Percentiles rank a stretch among this genome's conserved stretches.
phyloP scores from a whole-genome alignment of 1,139 yeast genomes.

The Pneumocystis wakefieldiae region DNA sequence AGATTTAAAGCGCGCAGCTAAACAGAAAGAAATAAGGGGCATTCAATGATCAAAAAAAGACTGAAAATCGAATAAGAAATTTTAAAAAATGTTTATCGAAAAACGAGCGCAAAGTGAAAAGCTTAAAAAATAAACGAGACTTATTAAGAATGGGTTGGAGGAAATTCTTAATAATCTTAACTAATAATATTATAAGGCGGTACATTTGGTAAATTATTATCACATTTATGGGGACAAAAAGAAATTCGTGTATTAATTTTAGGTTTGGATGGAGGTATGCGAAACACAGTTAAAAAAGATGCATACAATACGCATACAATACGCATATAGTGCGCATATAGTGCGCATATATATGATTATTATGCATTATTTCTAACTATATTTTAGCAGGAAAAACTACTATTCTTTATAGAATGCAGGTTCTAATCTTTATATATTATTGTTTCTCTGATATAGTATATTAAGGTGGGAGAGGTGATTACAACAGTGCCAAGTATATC shows the following conservation, averaged over 20 bases:
- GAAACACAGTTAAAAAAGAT: not conserved
- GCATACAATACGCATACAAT: not conserved
- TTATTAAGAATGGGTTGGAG: not conserved
- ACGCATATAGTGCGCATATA: not conserved
- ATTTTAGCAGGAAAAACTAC: slow-evolving; percentile 71
- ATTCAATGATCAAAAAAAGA: too few species aligned
- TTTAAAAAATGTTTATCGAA: too few species aligned
- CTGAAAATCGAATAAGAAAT: too few species aligned
- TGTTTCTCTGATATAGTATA: slow-evolving; percentile 2
- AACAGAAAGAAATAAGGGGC: too few species aligned
- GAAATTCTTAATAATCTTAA: not conserved
- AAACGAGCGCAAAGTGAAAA: too few species aligned
- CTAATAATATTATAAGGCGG: slow-evolving; percentile 36
- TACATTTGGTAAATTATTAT: slow-evolving; percentile 70
- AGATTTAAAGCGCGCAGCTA: too few species aligned
- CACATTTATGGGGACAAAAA: slow-evolving; percentile 79
- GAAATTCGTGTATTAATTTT: slow-evolving; percentile 83
- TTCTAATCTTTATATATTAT: slow-evolving; percentile 14
- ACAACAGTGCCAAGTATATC: slow-evolving; percentile 65
- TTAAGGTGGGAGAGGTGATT: slow-evolving; percentile 68
- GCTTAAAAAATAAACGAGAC: not conserved
- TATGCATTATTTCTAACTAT: too few species aligned
- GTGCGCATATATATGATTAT: not conserved
- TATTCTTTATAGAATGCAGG: slow-evolving; percentile 73
- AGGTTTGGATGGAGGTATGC: slow-evolving; percentile 70